phyloP scores from a whole-genome alignment of 768 basidiomycete species.

The Boletus patriciae region DNA sequence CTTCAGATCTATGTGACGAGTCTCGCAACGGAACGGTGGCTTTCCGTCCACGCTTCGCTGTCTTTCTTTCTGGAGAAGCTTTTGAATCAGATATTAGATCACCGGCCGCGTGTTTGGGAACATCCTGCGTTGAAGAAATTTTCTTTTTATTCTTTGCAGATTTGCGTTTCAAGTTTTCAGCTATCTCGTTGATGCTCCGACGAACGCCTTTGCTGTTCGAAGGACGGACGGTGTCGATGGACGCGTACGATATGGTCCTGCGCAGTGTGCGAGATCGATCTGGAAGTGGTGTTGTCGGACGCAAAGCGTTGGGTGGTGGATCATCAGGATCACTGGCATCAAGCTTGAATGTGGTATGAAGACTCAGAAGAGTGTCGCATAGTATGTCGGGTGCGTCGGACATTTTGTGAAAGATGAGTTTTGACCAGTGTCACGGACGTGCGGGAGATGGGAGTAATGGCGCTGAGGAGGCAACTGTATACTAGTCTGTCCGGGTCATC shows the following conservation, averaged over 20 bases:
- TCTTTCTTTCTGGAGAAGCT: neutral
- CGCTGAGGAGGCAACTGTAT: neutral
- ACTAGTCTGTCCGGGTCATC: neutral
- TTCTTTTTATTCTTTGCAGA: slow-evolving; percentile 5
- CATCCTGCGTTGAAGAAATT: neutral
- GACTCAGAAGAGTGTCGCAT: neutral
- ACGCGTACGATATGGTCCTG: slow-evolving; percentile 21
- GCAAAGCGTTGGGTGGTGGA: neutral
- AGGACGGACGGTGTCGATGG: slow-evolving; percentile 17
- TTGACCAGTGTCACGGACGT: neutral
- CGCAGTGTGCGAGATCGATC: slow-evolving; percentile 7
- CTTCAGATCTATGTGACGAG: neutral
- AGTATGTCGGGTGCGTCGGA: neutral
- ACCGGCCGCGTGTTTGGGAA: neutral
- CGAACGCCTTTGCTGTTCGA: slow-evolving; percentile 9
- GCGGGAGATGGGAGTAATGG: neutral
- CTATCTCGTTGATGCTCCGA: slow-evolving; percentile 15
- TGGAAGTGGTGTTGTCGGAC: slow-evolving; percentile 3
- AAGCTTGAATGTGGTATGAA: neutral
- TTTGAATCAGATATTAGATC: neutral
- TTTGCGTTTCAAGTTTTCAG: slow-evolving; percentile 3
- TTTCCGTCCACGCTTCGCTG: neutral
- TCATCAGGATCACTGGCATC: neutral
- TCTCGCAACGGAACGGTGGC: neutral
- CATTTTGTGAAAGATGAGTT: slow-evolving; percentile 1